Evolutionary conservation across 73 alveolate genomes (phyloP).

Genomic region (Paraurostyla sp.): DNA sequence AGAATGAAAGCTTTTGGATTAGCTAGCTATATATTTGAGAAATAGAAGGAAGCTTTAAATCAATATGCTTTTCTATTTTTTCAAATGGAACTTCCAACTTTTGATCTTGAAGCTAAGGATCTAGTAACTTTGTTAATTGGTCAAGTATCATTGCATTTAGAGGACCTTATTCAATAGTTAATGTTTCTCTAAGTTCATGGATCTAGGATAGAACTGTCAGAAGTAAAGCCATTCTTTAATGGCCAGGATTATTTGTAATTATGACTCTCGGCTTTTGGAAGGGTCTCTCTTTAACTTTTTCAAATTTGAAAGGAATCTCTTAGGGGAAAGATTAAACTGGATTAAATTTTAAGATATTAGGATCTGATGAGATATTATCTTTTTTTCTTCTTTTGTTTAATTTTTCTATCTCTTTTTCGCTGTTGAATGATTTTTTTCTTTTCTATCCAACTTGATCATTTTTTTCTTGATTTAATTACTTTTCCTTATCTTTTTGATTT

Average conservation of each 20-base stretch:
- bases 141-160: conserved; percentile 13
- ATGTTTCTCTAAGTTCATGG: background rate
- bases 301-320: background rate
- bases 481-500: background rate
- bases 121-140: background rate
- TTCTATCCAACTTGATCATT: too few species aligned
- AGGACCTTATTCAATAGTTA: conserved; percentile 33
- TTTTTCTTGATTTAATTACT: too few species aligned
- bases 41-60: background rate
- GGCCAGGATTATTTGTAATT: conserved; percentile 1
- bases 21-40: background rate
- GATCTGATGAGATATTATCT: background rate
- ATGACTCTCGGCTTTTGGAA: background rate
- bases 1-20: background rate
- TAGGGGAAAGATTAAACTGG: background rate
- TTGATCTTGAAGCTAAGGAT: background rate
- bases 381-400: background rate
- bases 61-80: conserved; percentile 13
- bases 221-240: background rate
- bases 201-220: background rate
- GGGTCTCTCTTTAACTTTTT: background rate
- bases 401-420: too few species aligned
- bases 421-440: too few species aligned
- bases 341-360: background rate
- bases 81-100: background rate